A percentile compares a stretch with the other conserved stretches of the same genome.
Evolutionary conservation across 1,284 basidiomycete genomes (phyloP).

Genomic region (Lentinula novae-zelandiae): DNA sequence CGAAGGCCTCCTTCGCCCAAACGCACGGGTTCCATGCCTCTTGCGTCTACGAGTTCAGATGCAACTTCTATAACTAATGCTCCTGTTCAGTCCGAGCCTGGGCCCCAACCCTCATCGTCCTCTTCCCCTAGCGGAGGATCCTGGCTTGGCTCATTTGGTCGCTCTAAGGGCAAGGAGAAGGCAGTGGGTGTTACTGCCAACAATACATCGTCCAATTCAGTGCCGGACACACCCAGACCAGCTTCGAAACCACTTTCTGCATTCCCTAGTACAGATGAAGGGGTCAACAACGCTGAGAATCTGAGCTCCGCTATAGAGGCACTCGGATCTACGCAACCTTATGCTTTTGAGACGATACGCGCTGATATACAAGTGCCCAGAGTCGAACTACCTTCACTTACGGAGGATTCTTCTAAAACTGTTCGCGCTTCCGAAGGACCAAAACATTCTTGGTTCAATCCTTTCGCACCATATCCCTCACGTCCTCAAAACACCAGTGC

Average conservation of each 20-base stretch:
- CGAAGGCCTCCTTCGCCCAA: neutral
- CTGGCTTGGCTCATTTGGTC: constrained; percentile 13
- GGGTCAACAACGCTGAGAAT: neutral
- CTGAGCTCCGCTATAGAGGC: neutral
- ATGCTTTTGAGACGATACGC: neutral
- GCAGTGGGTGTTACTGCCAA: neutral
- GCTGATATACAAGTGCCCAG: neutral
- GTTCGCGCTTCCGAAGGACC: neutral
- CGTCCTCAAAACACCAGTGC: neutral
- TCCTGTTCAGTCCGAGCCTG: neutral
- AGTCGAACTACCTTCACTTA: neutral
- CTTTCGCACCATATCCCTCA: constrained; percentile 5
- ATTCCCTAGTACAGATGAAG: neutral
- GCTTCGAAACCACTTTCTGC: neutral
- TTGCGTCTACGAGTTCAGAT: neutral
- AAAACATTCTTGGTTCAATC: constrained; percentile 5
- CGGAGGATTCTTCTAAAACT: neutral
- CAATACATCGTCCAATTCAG: neutral
- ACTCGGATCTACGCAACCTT: neutral
- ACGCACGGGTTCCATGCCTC: neutral
- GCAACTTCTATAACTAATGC: neutral
- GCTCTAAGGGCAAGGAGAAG: constrained; percentile 13
- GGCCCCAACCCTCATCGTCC: neutral
- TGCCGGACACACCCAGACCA: neutral
- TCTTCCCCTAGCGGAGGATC: neutral